Base-by-base conservation (phyloP, 495 filamentous ascomycete genomes). In the Chaetomium fimeti region DNA sequence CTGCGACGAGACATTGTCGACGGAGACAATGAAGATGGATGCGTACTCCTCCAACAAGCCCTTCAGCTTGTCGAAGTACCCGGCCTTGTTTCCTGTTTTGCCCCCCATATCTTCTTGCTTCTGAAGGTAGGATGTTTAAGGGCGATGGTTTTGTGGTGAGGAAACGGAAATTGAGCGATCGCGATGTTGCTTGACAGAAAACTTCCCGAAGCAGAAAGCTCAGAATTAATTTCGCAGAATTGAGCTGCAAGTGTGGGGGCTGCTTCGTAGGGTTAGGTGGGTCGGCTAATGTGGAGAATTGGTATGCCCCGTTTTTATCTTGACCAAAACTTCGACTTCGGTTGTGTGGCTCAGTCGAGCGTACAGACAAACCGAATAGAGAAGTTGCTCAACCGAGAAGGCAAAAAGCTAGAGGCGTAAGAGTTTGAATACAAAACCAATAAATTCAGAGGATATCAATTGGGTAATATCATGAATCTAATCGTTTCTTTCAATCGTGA, bases 11-110 rank as follows among this genome's bases (percentile, higher is more conserved):
- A 88, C 90, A 93, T 94, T 95, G 86, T 95, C 91, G 79, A 95
- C 89, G 72, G 85, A 85, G 77, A 97, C 93, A 77, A 99, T 92
- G 91, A 99, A 99, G 83, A 97, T 89, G 70, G 88, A 90, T 77
- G 85, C 85, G 88, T 96, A 97, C 74, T 90, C 86, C 82, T 96
- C 89, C 74, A 97, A 87, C 75, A 97, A 85, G 75, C 77, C 81
- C 88, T 97, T 96, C 74, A 98, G 89, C 89, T 97, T 97, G 79
- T 97, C 93, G 86, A 98, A 98, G 87, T 98, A 98, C 82, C 85
- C 90, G 77, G 91, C 87, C 87, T 98, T 98, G 87, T 87, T 92
- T 72, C 79, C 86, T 64, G 89, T 86, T 82, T 89, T 97, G 92
- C 93, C 94, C 93, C 94, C 94, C 94, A 98, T 98, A 83, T 92